Conservation (phyloP, 768 basidiomycete species). For the Albatrellus ellisii region DNA sequence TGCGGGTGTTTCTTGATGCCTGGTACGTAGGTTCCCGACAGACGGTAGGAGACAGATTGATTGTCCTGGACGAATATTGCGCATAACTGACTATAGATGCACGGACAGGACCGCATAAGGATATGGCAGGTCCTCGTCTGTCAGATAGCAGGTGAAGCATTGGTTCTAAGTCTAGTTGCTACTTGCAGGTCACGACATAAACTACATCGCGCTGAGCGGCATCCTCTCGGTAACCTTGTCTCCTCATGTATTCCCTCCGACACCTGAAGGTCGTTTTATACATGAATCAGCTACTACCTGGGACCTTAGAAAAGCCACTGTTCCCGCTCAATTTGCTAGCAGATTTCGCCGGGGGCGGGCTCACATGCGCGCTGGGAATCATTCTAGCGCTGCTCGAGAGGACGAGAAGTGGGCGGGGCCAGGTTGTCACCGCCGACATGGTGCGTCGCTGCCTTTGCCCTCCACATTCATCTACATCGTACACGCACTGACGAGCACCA, state of each 20-base stretch:
- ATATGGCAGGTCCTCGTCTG: conserved; percentile 73
- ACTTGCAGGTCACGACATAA: conserved; percentile 63
- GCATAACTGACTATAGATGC: background rate
- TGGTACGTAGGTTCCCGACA: background rate
- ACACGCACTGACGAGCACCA: background rate
- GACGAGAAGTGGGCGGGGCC: conserved; percentile 49
- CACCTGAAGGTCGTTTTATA: background rate
- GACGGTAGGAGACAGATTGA: conserved; percentile 19
- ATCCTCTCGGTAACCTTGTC: conserved; percentile 42
- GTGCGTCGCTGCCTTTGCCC: conserved; percentile 22
- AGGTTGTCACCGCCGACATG: conserved; percentile 70
- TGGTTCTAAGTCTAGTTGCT: background rate
- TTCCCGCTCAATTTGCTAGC: conserved; percentile 70
- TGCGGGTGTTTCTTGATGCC: conserved; percentile 1
- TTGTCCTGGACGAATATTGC: conserved; percentile 52
- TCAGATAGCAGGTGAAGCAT: conserved; percentile 2
- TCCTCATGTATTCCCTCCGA: background rate
- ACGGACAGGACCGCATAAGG: conserved; percentile 46
- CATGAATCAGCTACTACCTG: conserved; percentile 47
- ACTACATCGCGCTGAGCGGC: conserved; percentile 73
- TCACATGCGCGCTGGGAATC: conserved; percentile 59
- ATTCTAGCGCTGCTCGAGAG: conserved; percentile 66
- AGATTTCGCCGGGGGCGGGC: conserved; percentile 75
- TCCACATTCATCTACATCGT: background rate
- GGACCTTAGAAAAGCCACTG: conserved; percentile 43